phyloP scores from a whole-genome alignment of 768 basidiomycete genomes.

The Rhodosporidiobolus odoratus region DNA sequence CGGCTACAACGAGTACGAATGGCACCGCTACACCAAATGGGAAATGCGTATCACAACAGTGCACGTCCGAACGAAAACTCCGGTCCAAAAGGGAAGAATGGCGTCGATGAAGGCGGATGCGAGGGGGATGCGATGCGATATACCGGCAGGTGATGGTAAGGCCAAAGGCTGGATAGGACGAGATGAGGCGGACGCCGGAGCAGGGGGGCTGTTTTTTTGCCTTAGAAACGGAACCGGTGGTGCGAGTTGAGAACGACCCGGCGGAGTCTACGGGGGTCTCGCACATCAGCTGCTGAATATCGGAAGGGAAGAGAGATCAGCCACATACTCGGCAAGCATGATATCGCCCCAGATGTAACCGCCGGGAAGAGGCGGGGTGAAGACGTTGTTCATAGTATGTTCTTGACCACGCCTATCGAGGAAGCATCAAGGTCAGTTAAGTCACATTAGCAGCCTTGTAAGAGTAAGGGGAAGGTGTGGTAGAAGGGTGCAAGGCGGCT shows the following conservation, averaged over 20 bases:
- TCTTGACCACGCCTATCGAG: conserved; percentile 26
- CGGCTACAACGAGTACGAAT: too few species aligned
- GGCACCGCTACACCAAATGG: too few species aligned
- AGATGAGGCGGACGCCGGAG: too few species aligned
- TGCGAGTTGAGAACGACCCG: conserved; percentile 1
- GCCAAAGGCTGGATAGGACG: too few species aligned
- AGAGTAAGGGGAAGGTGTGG: too few species aligned
- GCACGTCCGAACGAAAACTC: too few species aligned
- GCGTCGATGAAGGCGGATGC: neutral
- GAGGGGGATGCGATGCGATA: too few species aligned
- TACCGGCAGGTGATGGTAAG: too few species aligned
- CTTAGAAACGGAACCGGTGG: neutral
- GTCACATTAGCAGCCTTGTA: too few species aligned
- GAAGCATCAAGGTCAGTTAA: neutral
- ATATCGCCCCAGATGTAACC: conserved; percentile 38
- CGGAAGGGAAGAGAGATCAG: neutral
- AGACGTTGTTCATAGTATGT: conserved; percentile 2
- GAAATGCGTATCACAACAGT: too few species aligned
- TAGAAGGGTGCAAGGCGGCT: neutral
- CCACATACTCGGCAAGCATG: conserved; percentile 36
- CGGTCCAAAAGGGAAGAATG: neutral
- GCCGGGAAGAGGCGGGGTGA: conserved; percentile 21
- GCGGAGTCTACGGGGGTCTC: conserved; percentile 3
- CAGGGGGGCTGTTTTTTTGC: too few species aligned
- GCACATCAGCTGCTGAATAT: neutral